phyloP scores from a whole-genome alignment of 148 eudicot species.

The Amaranthus palmeri region DNA sequence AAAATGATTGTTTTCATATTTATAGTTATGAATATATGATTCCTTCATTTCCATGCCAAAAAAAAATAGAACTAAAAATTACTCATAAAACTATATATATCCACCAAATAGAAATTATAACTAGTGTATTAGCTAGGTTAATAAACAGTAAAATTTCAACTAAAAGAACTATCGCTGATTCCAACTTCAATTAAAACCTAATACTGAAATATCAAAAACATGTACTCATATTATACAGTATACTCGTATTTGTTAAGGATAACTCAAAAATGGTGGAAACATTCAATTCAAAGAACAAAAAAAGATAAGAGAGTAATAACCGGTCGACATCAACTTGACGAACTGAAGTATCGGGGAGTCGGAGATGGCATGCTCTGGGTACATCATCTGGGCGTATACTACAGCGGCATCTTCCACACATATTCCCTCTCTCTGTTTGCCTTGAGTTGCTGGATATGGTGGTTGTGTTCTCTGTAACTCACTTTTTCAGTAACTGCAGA shows the following conservation, averaged over 20 bases:
- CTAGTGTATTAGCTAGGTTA: neutral
- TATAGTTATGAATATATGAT: no score
- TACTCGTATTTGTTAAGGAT: neutral
- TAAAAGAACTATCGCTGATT: neutral
- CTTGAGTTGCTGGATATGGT: neutral
- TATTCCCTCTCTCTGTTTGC: neutral
- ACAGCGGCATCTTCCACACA: constrained; percentile 78
- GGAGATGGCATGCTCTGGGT: constrained; percentile 63
- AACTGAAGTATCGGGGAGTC: constrained; percentile 39
- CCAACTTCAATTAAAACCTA: neutral
- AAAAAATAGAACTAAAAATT: no score
- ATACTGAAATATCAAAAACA: neutral
- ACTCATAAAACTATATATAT: no score
- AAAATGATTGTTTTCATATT: no score
- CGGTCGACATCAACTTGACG: constrained; percentile 63
- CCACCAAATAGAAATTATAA: neutral
- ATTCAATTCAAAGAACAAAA: neutral
- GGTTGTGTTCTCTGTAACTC: neutral
- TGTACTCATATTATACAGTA: neutral
- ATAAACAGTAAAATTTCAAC: neutral
- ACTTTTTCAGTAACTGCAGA: constrained; percentile 15
- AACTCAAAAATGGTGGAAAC: neutral
- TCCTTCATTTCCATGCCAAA: no score
- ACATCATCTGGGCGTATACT: constrained; percentile 61
- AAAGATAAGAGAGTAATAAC: constrained; percentile 26